Conservation (phyloP, 164 flowering plant genomes). For the Liquidambar formosana region DNA sequence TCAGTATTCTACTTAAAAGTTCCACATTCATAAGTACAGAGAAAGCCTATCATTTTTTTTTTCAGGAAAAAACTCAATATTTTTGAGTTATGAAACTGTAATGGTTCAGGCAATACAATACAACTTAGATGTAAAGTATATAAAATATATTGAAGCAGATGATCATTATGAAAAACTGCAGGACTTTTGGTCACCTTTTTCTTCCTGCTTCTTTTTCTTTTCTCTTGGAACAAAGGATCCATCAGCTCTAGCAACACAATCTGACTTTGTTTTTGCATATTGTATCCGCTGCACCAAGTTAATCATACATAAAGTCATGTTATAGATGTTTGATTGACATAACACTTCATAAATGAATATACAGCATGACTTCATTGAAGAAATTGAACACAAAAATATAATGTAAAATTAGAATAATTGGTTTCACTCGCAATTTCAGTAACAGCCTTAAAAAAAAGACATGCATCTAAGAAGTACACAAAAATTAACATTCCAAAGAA, state of each 20-base stretch:
- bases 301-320: conserved; percentile 1
- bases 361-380: neutral
- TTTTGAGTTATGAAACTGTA: no score
- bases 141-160: neutral
- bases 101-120: neutral
- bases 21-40: neutral
- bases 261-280: conserved; percentile 93
- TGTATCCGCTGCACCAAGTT: conserved; percentile 72
- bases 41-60: neutral
- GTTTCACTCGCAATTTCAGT: neutral
- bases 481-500: no score
- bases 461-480: neutral
- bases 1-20: neutral
- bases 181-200: conserved; percentile 59
- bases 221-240: conserved; percentile 76
- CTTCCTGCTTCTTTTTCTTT: conserved; percentile 95
- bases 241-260: conserved; percentile 88
- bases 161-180: neutral
- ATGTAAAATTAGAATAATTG: neutral
- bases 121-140: no score
- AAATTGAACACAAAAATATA: neutral
- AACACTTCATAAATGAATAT: neutral
- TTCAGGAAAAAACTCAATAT: neutral
- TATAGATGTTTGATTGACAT: neutral
- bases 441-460: neutral